A percentile compares a stretch with the other conserved stretches of the same genome.
phyloP scores from a whole-genome alignment of 2,329 filamentous ascomycete genomes.

The Simplicillium aogashimaense region DNA sequence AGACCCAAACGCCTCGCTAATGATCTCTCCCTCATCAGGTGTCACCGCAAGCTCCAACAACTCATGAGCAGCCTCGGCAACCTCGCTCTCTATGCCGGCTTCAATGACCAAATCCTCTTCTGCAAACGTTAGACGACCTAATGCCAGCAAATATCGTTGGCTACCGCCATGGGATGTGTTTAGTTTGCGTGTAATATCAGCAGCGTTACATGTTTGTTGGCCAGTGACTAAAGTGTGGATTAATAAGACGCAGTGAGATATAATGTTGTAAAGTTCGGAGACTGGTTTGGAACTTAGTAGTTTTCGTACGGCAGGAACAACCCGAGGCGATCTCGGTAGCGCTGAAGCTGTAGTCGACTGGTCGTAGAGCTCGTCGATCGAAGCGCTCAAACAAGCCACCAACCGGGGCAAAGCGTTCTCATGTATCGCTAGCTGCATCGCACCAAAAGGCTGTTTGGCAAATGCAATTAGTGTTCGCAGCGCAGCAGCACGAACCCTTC shows the following conservation, averaged over 20 bases:
- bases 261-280: conserved; percentile 29
- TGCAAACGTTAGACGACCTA: conserved; percentile 78
- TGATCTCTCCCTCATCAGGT: conserved; percentile 51
- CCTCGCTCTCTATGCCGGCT: conserved; percentile 64
- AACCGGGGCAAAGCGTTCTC: conserved; percentile 63
- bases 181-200: conserved; percentile 63
- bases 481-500: conserved; percentile 33
- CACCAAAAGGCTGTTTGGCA: conserved; percentile 51
- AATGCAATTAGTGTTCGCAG: conserved; percentile 50
- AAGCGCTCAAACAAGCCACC: conserved; percentile 50
- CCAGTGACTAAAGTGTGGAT: conserved; percentile 43
- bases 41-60: conserved; percentile 74
- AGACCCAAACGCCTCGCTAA: conserved; percentile 29
- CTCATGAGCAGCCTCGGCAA: conserved; percentile 70
- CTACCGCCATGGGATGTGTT: conserved; percentile 58
- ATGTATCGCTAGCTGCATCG: conserved; percentile 56
- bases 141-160: conserved; percentile 71
- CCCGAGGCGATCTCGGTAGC: conserved; percentile 1
- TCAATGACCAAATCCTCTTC: conserved; percentile 72
- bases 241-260: conserved; percentile 36
- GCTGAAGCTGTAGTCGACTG: conserved; percentile 29
- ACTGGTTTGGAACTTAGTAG: too few relatives aligned
- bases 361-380: conserved; percentile 68
- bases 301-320: not conserved
- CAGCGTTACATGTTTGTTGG: conserved; percentile 29